Conservation (phyloP, 2,329 filamentous ascomycete genomes). For the Hypoxylon sp. region DNA sequence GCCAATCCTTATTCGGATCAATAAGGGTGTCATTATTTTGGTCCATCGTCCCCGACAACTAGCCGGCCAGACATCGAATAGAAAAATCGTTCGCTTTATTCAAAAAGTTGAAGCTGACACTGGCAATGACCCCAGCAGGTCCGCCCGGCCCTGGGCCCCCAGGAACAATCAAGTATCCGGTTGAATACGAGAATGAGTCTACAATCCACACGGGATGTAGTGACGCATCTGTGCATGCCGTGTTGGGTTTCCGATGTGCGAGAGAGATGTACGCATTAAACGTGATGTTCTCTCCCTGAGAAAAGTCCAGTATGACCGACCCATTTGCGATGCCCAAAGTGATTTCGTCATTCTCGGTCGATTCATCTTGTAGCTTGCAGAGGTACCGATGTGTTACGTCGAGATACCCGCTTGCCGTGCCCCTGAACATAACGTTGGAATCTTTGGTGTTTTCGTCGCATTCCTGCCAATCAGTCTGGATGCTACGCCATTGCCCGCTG, state of each 20-base stretch:
- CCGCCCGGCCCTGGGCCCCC: background rate
- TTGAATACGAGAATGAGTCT: slow-evolving; percentile 14
- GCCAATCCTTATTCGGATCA: slow-evolving; percentile 16
- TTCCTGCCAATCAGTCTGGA: slow-evolving; percentile 13
- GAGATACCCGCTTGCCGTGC: slow-evolving; percentile 10
- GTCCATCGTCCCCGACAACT: slow-evolving; percentile 2
- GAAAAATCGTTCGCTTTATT: slow-evolving; percentile 21
- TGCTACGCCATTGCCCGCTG: slow-evolving; percentile 11
- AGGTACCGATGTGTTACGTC: slow-evolving; percentile 18
- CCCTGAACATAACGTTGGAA: slow-evolving; percentile 16
- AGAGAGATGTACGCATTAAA: slow-evolving; percentile 10
- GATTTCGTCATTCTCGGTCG: background rate
- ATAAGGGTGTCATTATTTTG: slow-evolving; percentile 20
- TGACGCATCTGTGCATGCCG: slow-evolving; percentile 13
- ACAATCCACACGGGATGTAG: slow-evolving; percentile 16
- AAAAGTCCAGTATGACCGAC: slow-evolving; percentile 18
- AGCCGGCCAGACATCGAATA: background rate
- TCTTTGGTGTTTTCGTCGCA: slow-evolving; percentile 17
- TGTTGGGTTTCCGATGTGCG: slow-evolving; percentile 18
- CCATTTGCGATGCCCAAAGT: slow-evolving; percentile 16
- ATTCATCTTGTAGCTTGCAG: slow-evolving; percentile 5
- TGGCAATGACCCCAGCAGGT: slow-evolving; percentile 1
- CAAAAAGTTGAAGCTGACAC: slow-evolving; percentile 8
- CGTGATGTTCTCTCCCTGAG: slow-evolving; percentile 1
- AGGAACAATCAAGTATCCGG: slow-evolving; percentile 1